Conservation (phyloP, 1,284 basidiomycete genomes). For the Crocinoboletus sp. region DNA sequence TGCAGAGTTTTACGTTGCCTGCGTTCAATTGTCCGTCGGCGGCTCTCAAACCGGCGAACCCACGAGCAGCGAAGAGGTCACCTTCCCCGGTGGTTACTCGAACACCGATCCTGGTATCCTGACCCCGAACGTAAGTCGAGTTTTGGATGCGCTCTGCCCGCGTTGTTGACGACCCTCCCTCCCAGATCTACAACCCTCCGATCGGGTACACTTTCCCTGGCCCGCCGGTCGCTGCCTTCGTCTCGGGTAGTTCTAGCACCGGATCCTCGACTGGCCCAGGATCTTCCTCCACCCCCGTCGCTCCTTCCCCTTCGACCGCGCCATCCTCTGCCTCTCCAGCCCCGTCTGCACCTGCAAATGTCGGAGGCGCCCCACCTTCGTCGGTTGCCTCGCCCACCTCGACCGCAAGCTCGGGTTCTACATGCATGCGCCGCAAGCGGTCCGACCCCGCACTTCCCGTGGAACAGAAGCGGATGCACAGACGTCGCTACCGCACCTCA, state of each 20-base stretch:
- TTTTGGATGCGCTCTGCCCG: background rate
- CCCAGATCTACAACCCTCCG: constrained; percentile 36
- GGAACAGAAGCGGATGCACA: constrained; percentile 20
- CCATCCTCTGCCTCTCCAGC: constrained; percentile 1
- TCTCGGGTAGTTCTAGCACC: constrained; percentile 7
- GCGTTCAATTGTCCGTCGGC: constrained; percentile 54
- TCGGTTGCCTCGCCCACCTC: constrained; percentile 6
- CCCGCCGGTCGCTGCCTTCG: constrained; percentile 26
- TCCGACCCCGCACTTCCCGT: background rate
- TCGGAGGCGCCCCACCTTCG: constrained; percentile 2
- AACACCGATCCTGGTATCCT: constrained; percentile 59
- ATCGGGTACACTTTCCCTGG: constrained; percentile 38
- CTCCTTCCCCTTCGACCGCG: background rate
- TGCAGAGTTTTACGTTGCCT: constrained; percentile 72
- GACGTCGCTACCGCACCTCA: constrained; percentile 11
- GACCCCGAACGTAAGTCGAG: constrained; percentile 37
- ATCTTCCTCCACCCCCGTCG: constrained; percentile 2
- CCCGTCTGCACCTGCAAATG: constrained; percentile 3
- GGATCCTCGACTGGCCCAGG: constrained; percentile 13
- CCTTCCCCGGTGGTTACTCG: constrained; percentile 60
- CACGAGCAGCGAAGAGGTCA: constrained; percentile 43
- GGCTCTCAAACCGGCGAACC: constrained; percentile 48
- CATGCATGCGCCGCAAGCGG: constrained; percentile 16
- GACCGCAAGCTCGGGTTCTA: constrained; percentile 10
- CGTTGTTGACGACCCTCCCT: background rate